Percentiles rank a stretch among this genome's conserved stretches.
Evolutionary conservation across 2,329 filamentous ascomycete genomes (phyloP).

Genomic region (Fusarium sp.): DNA sequence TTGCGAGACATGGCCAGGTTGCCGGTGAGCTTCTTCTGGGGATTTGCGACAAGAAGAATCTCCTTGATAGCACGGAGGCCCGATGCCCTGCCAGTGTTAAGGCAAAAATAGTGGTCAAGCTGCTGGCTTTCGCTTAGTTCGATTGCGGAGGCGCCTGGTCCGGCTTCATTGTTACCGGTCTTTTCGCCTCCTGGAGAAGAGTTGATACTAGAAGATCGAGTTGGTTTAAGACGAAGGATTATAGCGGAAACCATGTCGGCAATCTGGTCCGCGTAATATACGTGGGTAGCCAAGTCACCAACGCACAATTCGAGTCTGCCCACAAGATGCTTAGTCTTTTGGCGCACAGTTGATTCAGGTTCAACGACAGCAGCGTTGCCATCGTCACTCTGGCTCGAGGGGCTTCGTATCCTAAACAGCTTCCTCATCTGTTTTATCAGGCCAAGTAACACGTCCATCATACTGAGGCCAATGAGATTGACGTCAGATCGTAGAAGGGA

Average conservation of each 20-base stretch:
- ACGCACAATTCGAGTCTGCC: conserved; percentile 82
- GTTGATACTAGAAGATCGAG: conserved; percentile 57
- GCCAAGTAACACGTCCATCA: conserved; percentile 92
- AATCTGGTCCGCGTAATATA: conserved; percentile 97
- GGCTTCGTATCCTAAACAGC: conserved; percentile 73
- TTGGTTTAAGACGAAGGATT: conserved; percentile 80
- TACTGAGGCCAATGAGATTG: conserved; percentile 93
- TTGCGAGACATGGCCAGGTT: conserved; percentile 76
- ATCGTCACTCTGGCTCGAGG: conserved; percentile 50
- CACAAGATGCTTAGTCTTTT: conserved; percentile 74
- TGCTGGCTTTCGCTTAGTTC: conserved; percentile 60
- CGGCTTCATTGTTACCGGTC: conserved; percentile 54
- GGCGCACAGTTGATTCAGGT: conserved; percentile 49
- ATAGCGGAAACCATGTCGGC: conserved; percentile 92
- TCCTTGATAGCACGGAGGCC: conserved; percentile 85
- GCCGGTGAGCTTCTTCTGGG: conserved; percentile 67
- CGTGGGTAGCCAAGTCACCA: conserved; percentile 90
- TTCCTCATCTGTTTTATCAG: conserved; percentile 86
- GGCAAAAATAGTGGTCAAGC: conserved; percentile 65
- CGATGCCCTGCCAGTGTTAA: conserved; percentile 67
- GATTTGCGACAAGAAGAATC: conserved; percentile 85
- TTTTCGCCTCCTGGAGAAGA: conserved; percentile 62
- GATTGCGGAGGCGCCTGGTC: conserved; percentile 50
- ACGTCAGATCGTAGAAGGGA: conserved; percentile 87
- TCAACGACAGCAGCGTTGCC: conserved; percentile 50